Evolutionary conservation across 2,329 filamentous ascomycete genomes (phyloP), one percentile per base, ranked within the genome.

Genomic region (Neoarthrinium moseri): DNA sequence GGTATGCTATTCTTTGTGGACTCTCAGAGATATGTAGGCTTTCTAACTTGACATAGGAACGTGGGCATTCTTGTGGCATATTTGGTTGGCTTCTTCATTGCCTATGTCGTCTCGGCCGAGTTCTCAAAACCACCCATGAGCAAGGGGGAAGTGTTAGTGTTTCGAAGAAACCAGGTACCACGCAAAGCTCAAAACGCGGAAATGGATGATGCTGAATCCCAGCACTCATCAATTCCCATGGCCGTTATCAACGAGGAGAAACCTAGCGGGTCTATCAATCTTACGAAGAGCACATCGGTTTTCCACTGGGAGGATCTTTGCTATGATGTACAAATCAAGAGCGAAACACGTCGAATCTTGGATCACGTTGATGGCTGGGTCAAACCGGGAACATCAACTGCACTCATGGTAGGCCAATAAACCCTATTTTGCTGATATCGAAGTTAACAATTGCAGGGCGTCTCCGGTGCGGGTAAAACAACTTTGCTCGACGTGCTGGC

Each of bases 351-450:
- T 12, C 80, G 84, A 32, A 86, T 96, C 58, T 71, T 96, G 50
- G 84, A 95, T 58, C 74, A 92, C 52, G 87, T 95, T 11, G 86
- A 92, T 60, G 89, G 91, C 22, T 96, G 89, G 87, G 89, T 96
- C 46, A 92, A 94, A 68, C 91, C 91, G 2, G 91, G 91, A 45
- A 95, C 88, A 10, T 66, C 95, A 39, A 95, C 90, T n/a, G 90
- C 89, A 21, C 75, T 95, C 2, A 95, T 95, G 90, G 33, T 35
- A 35, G 10, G 33, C n/a, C n/a, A n/a, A n/a, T n/a, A n/a, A n/a
- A n/a, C n/a, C n/a, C n/a, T n/a, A n/a, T n/a, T 35, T 2, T 20
- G 3, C 4, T 21, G 6, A 2, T 20, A 20, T 35, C n/a, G 17
- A 4, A 35, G 15, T 20, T 35, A 12, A 35, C 17, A 22, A 8